phyloP scores from a whole-genome alignment of 2,329 filamentous ascomycete genomes.

The Diaporthe ampelina region DNA sequence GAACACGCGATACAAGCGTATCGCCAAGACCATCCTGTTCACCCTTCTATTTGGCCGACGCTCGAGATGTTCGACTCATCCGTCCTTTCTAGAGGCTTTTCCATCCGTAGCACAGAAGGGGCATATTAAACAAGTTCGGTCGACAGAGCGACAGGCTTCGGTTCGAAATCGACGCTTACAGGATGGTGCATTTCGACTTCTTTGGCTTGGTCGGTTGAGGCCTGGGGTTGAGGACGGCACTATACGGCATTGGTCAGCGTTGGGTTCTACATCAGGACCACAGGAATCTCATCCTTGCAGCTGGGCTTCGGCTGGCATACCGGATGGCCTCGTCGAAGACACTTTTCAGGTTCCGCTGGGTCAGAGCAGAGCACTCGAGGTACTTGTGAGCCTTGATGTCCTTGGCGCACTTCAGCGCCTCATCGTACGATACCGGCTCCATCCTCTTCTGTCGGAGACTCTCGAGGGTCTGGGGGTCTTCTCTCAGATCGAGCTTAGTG shows the following conservation, averaged over 20 bases:
- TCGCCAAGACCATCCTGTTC: background rate
- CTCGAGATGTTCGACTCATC: slow-evolving; percentile 17
- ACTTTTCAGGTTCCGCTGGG: slow-evolving; percentile 96
- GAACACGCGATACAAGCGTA: slow-evolving; percentile 26
- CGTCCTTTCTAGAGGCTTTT: slow-evolving; percentile 35
- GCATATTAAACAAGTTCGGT: slow-evolving; percentile 33
- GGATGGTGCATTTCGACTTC: slow-evolving; percentile 77
- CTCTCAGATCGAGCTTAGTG: slow-evolving; percentile 95
- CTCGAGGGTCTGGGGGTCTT: slow-evolving; percentile 86
- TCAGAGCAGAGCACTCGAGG: slow-evolving; percentile 96
- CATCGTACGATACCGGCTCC: slow-evolving; percentile 96
- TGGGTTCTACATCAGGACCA: slow-evolving; percentile 42
- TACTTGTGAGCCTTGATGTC: slow-evolving; percentile 98
- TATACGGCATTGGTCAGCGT: slow-evolving; percentile 52
- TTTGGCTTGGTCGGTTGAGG: slow-evolving; percentile 71
- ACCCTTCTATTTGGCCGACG: slow-evolving; percentile 29
- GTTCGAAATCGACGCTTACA: slow-evolving; percentile 61
- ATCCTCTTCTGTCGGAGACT: slow-evolving; percentile 91
- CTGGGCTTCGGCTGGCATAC: slow-evolving; percentile 66
- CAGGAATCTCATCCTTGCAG: slow-evolving; percentile 43
- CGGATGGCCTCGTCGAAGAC: slow-evolving; percentile 99
- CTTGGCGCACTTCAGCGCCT: slow-evolving; percentile 89
- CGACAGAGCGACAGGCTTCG: slow-evolving; percentile 29
- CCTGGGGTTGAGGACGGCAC: slow-evolving; percentile 79
- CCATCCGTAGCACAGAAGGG: slow-evolving; percentile 33